Percentiles rank a stretch among this genome's conserved stretches.
These are phyloP conservation scores for Fusarium praegraminearum DNA, from an alignment of 2,329 filamentous ascomycete genomes.

Conservation along the genomic window DNA sequence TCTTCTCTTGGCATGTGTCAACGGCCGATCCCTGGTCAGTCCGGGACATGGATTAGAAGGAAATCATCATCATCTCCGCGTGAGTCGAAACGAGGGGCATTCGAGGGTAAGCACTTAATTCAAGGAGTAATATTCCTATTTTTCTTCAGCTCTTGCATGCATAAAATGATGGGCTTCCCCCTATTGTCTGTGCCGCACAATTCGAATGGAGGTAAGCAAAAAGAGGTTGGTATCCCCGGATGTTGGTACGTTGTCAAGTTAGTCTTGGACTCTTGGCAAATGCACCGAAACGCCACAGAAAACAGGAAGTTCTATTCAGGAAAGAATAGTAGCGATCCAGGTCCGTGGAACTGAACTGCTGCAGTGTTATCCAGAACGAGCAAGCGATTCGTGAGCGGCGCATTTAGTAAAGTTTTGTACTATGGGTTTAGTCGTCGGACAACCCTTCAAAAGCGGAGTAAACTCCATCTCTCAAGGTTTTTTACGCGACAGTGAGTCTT, in stretches of 20 bases:
- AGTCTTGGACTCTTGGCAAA: background rate
- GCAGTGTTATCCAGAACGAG: background rate
- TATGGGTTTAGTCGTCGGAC: background rate
- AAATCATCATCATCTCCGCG: background rate
- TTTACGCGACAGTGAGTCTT: background rate
- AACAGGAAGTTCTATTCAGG: background rate
- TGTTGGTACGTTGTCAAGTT: background rate
- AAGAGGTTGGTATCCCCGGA: background rate
- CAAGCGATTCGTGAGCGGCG: background rate
- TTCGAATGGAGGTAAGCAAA: background rate
- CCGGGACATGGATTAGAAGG: background rate
- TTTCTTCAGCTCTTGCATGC: background rate
- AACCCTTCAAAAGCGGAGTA: conserved; percentile 4
- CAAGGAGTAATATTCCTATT: background rate
- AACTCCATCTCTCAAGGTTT: background rate
- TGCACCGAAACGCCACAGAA: background rate
- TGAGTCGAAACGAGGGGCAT: background rate
- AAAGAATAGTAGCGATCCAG: background rate
- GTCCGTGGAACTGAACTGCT: background rate
- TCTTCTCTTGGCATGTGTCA: conserved; percentile 23
- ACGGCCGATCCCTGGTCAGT: conserved; percentile 5
- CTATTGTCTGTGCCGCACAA: background rate
- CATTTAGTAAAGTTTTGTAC: background rate
- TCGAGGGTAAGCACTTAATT: background rate
- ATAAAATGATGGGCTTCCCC: background rate